These are phyloP conservation scores for Eremochloa ophiuroides DNA, from an alignment of 176 grass and related monocot species.

Conservation along the genomic window DNA sequence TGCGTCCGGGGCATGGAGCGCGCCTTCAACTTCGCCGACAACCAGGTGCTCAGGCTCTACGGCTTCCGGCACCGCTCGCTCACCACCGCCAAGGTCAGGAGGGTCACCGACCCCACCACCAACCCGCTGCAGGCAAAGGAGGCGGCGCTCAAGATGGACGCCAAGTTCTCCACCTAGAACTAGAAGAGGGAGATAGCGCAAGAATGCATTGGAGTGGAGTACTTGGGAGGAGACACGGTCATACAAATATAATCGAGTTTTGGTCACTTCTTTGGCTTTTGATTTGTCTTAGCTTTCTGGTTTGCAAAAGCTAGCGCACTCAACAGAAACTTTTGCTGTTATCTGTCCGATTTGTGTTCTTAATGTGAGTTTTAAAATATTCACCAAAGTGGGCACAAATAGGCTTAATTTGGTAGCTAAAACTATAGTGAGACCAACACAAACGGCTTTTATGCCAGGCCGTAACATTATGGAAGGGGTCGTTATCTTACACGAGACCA, in stretches of 20 bases:
- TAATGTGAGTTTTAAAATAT: too few relatives aligned
- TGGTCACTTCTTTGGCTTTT: background rate
- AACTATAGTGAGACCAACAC: too few relatives aligned
- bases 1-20: constrained; percentile 74
- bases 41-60: constrained; percentile 73
- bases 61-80: constrained; percentile 53
- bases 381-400: too few relatives aligned
- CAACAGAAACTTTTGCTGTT: too few relatives aligned
- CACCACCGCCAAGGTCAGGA: constrained; percentile 40
- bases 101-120: constrained; percentile 14
- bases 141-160: constrained; percentile 37
- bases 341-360: too few relatives aligned
- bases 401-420: too few relatives aligned
- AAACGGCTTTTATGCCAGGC: too few relatives aligned
- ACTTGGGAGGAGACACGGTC: too few relatives aligned
- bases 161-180: constrained; percentile 22
- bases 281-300: background rate
- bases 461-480: too few relatives aligned
- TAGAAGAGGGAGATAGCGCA: too few relatives aligned
- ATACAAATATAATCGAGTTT: background rate
- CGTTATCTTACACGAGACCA: too few relatives aligned
- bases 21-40: constrained; percentile 85
- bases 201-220: too few relatives aligned
- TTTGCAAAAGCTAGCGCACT: background rate
- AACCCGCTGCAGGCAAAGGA: constrained; percentile 47